phyloP scores from a whole-genome alignment of 2,329 filamentous ascomycete species.

The Botrytis byssoidea region DNA sequence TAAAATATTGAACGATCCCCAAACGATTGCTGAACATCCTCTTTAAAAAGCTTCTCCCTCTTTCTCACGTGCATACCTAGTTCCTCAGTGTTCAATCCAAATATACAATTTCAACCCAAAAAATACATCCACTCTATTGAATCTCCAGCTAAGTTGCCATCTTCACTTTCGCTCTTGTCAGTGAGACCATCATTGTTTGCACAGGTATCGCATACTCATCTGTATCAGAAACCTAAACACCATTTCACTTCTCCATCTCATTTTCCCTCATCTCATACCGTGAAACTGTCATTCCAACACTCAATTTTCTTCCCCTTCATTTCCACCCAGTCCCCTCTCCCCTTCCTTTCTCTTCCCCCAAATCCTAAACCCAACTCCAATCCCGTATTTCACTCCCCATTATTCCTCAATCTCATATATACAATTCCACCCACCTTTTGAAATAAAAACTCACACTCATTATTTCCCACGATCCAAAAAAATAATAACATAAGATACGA shows the following conservation, averaged over 20 bases:
- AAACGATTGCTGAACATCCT: fast-evolving
- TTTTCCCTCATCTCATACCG: background rate
- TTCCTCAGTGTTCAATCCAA: background rate
- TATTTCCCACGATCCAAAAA: too few species aligned
- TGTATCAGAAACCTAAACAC: background rate
- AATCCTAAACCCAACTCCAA: background rate
- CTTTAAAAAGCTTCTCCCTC: fast-evolving
- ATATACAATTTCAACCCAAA: background rate
- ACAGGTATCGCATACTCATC: too few species aligned
- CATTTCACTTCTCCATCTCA: fast-evolving
- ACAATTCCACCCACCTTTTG: too few species aligned
- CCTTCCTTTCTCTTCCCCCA: fast-evolving
- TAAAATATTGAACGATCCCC: background rate
- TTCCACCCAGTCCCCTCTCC: too few species aligned
- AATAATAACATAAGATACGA: too few species aligned
- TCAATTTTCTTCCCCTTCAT: background rate
- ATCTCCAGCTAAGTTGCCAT: fast-evolving
- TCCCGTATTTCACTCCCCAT: too few species aligned
- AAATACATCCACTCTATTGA: background rate
- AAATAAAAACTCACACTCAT: too few species aligned
- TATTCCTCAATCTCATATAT: too few species aligned
- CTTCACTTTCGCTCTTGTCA: background rate
- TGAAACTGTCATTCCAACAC: background rate
- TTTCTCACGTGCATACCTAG: background rate
- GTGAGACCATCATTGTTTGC: background rate